Percentiles rank a stretch among this genome's conserved stretches.
Evolutionary conservation across 2,329 filamentous ascomycete genomes (phyloP).

Genomic region (Trichoderma atrobrunneum): DNA sequence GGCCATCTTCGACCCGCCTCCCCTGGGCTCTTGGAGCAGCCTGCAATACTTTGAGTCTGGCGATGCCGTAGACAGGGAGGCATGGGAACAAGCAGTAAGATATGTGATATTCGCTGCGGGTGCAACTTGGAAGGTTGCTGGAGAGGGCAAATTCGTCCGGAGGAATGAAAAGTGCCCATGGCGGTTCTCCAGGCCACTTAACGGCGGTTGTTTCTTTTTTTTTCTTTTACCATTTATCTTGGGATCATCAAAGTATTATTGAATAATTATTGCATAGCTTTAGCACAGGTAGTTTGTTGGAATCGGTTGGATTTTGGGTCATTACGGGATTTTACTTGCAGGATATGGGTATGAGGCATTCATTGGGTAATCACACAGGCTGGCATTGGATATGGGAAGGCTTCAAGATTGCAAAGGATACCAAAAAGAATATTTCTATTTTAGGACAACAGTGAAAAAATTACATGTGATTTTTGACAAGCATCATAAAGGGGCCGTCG

Average conservation of each 20-base stretch:
- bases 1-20: conserved; percentile 34
- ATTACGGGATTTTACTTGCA: background rate
- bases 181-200: background rate
- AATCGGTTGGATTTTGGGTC: background rate
- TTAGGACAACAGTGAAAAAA: background rate
- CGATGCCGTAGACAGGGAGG: conserved; percentile 44
- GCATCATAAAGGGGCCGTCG: background rate
- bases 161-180: background rate
- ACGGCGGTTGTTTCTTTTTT: background rate
- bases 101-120: conserved; percentile 37
- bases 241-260: background rate
- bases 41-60: conserved; percentile 50
- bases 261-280: background rate
- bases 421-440: background rate
- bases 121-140: conserved; percentile 43
- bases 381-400: background rate
- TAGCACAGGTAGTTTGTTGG: background rate
- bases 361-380: background rate
- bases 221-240: background rate
- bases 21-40: conserved; percentile 36
- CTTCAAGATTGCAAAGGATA: conserved; percentile 4
- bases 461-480: background rate
- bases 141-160: conserved; percentile 45
- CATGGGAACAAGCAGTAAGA: conserved; percentile 46
- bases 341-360: background rate